Conservation (phyloP, 1,284 basidiomycete species). For the Microbotryum scabiosae region DNA sequence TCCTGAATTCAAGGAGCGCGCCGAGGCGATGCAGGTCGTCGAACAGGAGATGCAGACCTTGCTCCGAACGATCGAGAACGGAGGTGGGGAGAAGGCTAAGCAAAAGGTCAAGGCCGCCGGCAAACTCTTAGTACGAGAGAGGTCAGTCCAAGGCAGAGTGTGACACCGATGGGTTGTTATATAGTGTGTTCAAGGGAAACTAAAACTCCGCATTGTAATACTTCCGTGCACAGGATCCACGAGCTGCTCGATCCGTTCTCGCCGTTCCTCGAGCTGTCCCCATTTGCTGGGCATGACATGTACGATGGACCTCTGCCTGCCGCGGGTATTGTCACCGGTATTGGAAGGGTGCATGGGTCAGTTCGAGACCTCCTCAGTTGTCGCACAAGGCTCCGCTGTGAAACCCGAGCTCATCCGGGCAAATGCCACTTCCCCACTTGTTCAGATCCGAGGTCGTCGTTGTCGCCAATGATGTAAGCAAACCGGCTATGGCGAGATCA, state of each 20-base stretch:
- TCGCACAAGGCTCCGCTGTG: too few species aligned
- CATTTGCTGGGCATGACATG: conserved; percentile 77
- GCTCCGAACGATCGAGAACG: conserved; percentile 1
- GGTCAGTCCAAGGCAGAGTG: not conserved
- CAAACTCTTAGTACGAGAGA: conserved; percentile 24
- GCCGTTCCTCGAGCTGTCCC: conserved; percentile 81
- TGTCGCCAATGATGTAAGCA: conserved; percentile 86
- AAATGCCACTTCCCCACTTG: not conserved
- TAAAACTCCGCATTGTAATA: not conserved
- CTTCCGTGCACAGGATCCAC: conserved; percentile 46
- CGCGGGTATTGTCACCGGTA: conserved; percentile 84
- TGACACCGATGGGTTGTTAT: not conserved
- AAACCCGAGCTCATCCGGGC: not conserved
- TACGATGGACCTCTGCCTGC: conserved; percentile 75
- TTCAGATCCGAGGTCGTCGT: conserved; percentile 65
- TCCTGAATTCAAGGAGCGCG: conserved; percentile 6
- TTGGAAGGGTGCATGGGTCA: conserved; percentile 53
- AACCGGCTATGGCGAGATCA: conserved; percentile 44
- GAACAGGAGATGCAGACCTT: conserved; percentile 2
- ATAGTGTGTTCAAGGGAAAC: not conserved
- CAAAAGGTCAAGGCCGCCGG: conserved; percentile 12
- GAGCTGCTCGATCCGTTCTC: conserved; percentile 72
- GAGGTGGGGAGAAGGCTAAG: conserved; percentile 23
- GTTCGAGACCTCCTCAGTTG: not conserved
- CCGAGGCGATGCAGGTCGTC: conserved; percentile 2